These are phyloP conservation scores for Exophiala aquamarina DNA, from an alignment of 2,329 filamentous ascomycete species.

Conservation along the genomic window DNA sequence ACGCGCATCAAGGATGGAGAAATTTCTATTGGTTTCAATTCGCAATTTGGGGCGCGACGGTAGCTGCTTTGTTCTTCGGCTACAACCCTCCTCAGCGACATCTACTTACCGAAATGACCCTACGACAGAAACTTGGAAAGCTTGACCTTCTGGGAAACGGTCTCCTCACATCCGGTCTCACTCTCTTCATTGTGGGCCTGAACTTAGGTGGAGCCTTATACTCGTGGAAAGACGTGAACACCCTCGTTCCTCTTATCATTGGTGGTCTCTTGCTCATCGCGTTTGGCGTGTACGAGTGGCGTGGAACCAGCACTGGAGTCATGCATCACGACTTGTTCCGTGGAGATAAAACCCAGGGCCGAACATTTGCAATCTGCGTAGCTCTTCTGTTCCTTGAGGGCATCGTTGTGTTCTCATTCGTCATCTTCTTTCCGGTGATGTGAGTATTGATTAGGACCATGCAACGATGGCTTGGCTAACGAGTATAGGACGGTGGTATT, in stretches of 20 bases:
- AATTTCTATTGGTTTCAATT: conserved; percentile 14
- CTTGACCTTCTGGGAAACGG: conserved; percentile 10
- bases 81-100: conserved; percentile 15
- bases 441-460: background rate
- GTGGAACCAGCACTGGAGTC: conserved; percentile 15
- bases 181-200: conserved; percentile 11
- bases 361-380: conserved; percentile 6
- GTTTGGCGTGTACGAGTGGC: conserved; percentile 20
- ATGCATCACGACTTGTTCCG: conserved; percentile 18
- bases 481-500: background rate
- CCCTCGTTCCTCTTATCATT: conserved; percentile 9
- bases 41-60: conserved; percentile 10
- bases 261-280: conserved; percentile 12
- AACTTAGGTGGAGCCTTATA: conserved; percentile 17
- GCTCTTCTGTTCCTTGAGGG: conserved; percentile 9
- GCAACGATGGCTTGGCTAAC: background rate
- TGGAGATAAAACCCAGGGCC: conserved; percentile 2
- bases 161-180: conserved; percentile 11
- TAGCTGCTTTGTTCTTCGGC: conserved; percentile 8
- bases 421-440: conserved; percentile 7
- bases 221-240: conserved; percentile 8
- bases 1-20: no score
- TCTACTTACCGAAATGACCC: conserved; percentile 10
- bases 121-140: conserved; percentile 6
- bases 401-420: conserved; percentile 4